Conservation (phyloP, 2,329 filamentous ascomycete species). For the Cladosporium austrohemisphaericum region DNA sequence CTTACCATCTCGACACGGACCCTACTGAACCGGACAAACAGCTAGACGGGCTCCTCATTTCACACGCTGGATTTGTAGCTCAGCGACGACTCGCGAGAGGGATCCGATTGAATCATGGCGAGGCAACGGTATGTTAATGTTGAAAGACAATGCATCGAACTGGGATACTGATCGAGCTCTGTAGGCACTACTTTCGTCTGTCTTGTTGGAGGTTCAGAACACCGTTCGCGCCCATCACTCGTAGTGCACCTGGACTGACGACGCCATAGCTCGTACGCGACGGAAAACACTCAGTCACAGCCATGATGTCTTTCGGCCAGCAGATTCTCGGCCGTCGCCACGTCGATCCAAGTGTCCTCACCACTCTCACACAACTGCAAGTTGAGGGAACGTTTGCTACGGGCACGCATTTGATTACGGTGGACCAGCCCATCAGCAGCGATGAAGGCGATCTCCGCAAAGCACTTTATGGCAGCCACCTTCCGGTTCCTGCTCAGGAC, state of each 20-base stretch:
- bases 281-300: slow-evolving; percentile 88
- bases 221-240: slow-evolving; percentile 43
- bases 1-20: not conserved
- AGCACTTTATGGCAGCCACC: slow-evolving; percentile 85
- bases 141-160: too few species aligned
- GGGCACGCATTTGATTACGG: slow-evolving; percentile 90
- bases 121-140: slow-evolving; percentile 60
- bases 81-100: slow-evolving; percentile 84
- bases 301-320: slow-evolving; percentile 86
- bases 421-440: slow-evolving; percentile 81
- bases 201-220: not conserved
- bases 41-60: slow-evolving; percentile 94
- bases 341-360: slow-evolving; percentile 76
- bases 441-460: slow-evolving; percentile 83
- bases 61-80: slow-evolving; percentile 80
- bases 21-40: slow-evolving; percentile 35
- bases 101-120: slow-evolving; percentile 82
- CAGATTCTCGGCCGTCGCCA: slow-evolving; percentile 92
- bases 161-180: not conserved
- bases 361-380: slow-evolving; percentile 77
- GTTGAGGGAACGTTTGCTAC: slow-evolving; percentile 90
- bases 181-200: slow-evolving; percentile 6
- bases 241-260: slow-evolving; percentile 62
- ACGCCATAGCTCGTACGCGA: slow-evolving; percentile 92
- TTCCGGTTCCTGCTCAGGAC: slow-evolving; percentile 64